phyloP scores from a whole-genome alignment of 2,329 filamentous ascomycete genomes.

The Pyricularia grisea region DNA sequence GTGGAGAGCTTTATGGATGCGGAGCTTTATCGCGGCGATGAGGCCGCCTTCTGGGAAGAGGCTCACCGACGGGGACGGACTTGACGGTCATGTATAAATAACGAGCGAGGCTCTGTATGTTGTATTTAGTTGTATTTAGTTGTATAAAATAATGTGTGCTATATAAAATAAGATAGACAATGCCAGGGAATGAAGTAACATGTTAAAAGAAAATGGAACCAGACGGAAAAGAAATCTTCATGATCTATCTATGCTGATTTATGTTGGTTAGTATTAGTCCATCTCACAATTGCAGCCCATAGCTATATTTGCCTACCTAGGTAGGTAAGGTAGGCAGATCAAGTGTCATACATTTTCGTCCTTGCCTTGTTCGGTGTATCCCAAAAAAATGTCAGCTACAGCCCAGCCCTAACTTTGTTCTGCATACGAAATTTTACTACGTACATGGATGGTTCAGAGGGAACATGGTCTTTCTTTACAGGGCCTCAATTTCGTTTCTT shows the following conservation, averaged over 20 bases:
- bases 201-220: not conserved
- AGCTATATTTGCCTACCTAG: too few species aligned
- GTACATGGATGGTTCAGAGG: not conserved
- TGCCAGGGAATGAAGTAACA: not conserved
- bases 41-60: not conserved
- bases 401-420: too few species aligned
- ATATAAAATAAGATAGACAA: not conserved
- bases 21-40: not conserved
- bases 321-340: too few species aligned
- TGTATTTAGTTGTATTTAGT: not conserved
- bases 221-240: not conserved
- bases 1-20: not conserved
- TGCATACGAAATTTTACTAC: not conserved
- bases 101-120: not conserved
- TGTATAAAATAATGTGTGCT: not conserved
- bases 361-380: too few species aligned
- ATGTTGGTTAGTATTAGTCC: too few species aligned
- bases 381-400: too few species aligned
- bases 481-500: not conserved
- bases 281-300: too few species aligned
- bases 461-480: not conserved
- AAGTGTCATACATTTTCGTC: too few species aligned
- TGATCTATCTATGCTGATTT: not conserved
- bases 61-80: not conserved
- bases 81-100: not conserved